Evolutionary conservation across 495 filamentous ascomycete species (phyloP), one percentile per base, ranked within the genome.

Genomic region (Podospora australis): DNA sequence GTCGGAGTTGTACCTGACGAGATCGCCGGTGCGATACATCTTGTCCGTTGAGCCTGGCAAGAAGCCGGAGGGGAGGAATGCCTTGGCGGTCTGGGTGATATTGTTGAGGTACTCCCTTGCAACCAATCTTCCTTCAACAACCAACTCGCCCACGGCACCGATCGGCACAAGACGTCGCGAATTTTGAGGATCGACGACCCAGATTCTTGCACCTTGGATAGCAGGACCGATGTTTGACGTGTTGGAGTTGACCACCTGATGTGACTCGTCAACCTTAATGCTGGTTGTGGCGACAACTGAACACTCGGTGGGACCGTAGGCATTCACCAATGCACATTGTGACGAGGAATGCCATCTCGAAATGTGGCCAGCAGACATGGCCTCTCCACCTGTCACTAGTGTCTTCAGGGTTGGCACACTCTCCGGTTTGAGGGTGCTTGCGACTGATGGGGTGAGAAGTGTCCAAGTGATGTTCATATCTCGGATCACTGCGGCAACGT

Each of bases 141-240:
- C 13, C 0, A 78, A 55, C 54, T 78, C 74, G 13, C 73, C 74
- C 1, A 63, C 24, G 0, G 52, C 58, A 8, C 79, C 78, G 6
- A 80, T 25, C 0, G 78, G 77, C 0, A 65, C 63, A 1, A 84
- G 60, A 2, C 63, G 56, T 41, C 78, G 39, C 20, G 71, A 65
- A 39, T 78, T 62, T 2, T 74, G 64, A 1, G 72, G 56, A 45
- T 82, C 74, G 13, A 78, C 70, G 17, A 83, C 70, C 80, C 79
- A 82, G 1, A 75, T 70, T 19, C 56, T 39, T 63, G 60, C 44
- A 58, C 73, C 62, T n/a, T n/a, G n/a, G 48, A 73, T 35, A 52
- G 69, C 57, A 64, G 70, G 62, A 0, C 80, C 78, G 44, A 83
- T 48, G 64, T 73, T 21, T 61, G 63, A 21, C 6, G 43, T 10